phyloP scores from a whole-genome alignment of 2,329 filamentous ascomycete species.

The Knufia fluminis region DNA sequence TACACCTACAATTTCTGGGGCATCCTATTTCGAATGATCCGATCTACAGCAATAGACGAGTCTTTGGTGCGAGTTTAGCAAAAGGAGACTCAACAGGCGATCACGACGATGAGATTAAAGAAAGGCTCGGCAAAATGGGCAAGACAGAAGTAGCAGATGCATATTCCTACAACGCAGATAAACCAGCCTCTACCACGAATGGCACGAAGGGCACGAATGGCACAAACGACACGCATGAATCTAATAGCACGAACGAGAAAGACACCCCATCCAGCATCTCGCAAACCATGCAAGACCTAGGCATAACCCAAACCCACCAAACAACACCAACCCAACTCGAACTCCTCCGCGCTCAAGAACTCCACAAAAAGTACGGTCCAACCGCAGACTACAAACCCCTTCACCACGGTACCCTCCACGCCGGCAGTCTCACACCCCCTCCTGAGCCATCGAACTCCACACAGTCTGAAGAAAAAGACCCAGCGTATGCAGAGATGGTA shows the following conservation, averaged over 20 bases:
- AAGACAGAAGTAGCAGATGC: slow-evolving; percentile 88
- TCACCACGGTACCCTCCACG: slow-evolving; percentile 34
- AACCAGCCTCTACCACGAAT: slow-evolving; percentile 8
- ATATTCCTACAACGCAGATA: slow-evolving; percentile 62
- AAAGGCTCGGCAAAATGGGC: slow-evolving; percentile 76
- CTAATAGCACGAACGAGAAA: not conserved
- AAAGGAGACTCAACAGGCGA: slow-evolving; percentile 57
- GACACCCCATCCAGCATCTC: not conserved
- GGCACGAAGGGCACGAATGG: not conserved
- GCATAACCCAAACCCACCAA: slow-evolving; percentile 20
- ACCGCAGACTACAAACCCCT: slow-evolving; percentile 30
- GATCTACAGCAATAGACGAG: slow-evolving; percentile 88
- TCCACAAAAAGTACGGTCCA: slow-evolving; percentile 24
- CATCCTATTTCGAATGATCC: slow-evolving; percentile 96
- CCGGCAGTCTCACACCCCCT: slow-evolving; percentile 13
- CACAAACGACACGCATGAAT: not conserved
- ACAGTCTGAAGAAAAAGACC: slow-evolving; percentile 11
- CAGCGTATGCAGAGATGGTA: slow-evolving; percentile 17
- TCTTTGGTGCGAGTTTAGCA: slow-evolving; percentile 77
- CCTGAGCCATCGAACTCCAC: slow-evolving; percentile 8
- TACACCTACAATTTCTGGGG: slow-evolving; percentile 88
- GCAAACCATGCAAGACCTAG: slow-evolving; percentile 24
- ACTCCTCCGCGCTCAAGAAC: slow-evolving; percentile 11
- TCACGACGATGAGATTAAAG: slow-evolving; percentile 83
- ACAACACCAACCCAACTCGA: slow-evolving; percentile 20